phyloP scores from a whole-genome alignment of 1,284 basidiomycete genomes.

The Leccinum glutinopallens region DNA sequence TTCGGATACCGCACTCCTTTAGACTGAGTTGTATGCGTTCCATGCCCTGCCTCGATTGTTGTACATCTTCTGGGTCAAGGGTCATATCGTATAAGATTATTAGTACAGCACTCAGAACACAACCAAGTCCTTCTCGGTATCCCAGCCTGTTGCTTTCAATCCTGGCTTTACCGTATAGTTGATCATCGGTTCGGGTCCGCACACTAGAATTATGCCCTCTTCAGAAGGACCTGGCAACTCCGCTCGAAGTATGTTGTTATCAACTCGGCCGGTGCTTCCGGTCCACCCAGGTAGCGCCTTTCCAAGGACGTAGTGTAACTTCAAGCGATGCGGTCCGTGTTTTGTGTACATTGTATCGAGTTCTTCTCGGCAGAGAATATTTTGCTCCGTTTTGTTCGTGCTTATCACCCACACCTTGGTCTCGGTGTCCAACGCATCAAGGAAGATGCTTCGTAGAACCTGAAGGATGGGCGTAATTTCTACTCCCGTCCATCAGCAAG shows the following conservation, averaged over 20 bases:
- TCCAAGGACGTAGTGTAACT: slow-evolving; percentile 50
- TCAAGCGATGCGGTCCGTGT: slow-evolving; percentile 42
- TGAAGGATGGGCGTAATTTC: slow-evolving; percentile 66
- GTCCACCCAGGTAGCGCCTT: slow-evolving; percentile 41
- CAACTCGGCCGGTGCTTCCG: slow-evolving; percentile 47
- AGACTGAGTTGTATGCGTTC: too few species aligned
- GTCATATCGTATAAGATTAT: background rate
- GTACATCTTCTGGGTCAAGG: background rate
- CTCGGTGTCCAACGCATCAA: slow-evolving; percentile 40
- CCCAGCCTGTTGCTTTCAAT: slow-evolving; percentile 4
- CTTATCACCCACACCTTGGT: slow-evolving; percentile 56
- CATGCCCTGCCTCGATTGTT: background rate
- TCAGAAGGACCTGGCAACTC: slow-evolving; percentile 45
- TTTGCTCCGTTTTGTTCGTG: slow-evolving; percentile 51
- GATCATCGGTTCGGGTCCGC: slow-evolving; percentile 54
- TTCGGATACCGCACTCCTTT: too few species aligned
- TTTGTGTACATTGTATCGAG: slow-evolving; percentile 45
- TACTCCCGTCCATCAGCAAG: slow-evolving; percentile 15
- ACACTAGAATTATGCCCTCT: slow-evolving; percentile 50
- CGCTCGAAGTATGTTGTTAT: slow-evolving; percentile 40
- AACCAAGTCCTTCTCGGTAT: slow-evolving; percentile 28
- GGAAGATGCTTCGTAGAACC: slow-evolving; percentile 52
- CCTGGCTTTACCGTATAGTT: slow-evolving; percentile 34
- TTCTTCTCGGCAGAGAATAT: slow-evolving; percentile 57
- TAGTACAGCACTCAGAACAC: slow-evolving; percentile 26